Evolutionary conservation across 208 protist species (phyloP), one percentile per base, ranked within the genome.

Genomic region (Crithidia fasciculata): DNA sequence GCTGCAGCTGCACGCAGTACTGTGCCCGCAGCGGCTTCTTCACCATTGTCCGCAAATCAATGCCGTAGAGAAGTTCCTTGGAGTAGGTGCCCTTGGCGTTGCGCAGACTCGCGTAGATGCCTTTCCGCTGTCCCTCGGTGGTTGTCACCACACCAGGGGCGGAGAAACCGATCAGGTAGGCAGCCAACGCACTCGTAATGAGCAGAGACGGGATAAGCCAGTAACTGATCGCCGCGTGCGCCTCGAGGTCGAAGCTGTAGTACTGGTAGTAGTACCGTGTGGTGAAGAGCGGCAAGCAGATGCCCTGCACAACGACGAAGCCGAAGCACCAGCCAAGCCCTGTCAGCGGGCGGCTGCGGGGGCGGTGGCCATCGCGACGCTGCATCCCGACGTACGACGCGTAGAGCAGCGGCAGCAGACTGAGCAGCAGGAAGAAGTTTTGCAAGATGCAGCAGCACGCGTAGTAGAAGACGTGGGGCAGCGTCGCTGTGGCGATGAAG

Each of bases 1-100:
- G 73, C 55, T 84, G 67, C 19, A 80, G 60, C 28, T 88, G 81
- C 12, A 69, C 60, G 66, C 91, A 96, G 74, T 78, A 81, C 81
- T 96, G 92, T 3, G 94, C 85, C 5, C 91, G 88, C 16, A 95
- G 69, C 8, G 94, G 94, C 65, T 93, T 93, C 52, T 76, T 83
- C 19, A 92, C 80, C 89, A 95, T 93, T 19, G 80, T 80, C 18
- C 62, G 43, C 9, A 85, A 54, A 72, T 92, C 86, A 39, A 90
- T 82, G 45, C 70, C 61, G 65, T 88, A 76, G 8, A 78, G 55
- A 13, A 86, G 52, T 43, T 89, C 81, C 19, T 83, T 77, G 8
- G 78, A 36, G 37, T 79, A 72, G 6, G 69, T 82, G 62, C 88
- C 90, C 44, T 90, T 89, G 4, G 67, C 82, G 19, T 72, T 74